A percentile compares a stretch with the other conserved stretches of the same genome.
phyloP scores from a whole-genome alignment of 108 stramenopile genomes.

The Skeletonema grethae region DNA sequence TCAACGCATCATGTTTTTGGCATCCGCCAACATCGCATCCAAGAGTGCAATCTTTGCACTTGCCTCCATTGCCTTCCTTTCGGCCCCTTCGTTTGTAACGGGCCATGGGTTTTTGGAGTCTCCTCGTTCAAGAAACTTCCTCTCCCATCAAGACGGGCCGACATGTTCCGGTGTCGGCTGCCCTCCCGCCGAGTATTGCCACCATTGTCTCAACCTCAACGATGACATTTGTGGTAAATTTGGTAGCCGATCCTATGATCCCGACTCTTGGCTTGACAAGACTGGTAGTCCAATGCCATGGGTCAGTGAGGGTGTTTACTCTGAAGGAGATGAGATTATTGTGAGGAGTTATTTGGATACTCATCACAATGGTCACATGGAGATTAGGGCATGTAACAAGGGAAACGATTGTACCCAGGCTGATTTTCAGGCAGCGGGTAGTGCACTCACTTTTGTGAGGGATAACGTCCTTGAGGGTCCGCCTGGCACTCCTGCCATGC shows the following conservation, averaged over 20 bases:
- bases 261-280: constrained; percentile 17
- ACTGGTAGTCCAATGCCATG: constrained; percentile 30
- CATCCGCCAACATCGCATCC: neutral
- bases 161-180: constrained; percentile 18
- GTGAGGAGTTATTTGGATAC: constrained; percentile 15
- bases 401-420: constrained; percentile 11
- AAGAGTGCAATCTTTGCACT: constrained; percentile 10
- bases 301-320: constrained; percentile 20
- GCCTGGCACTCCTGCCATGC: constrained; percentile 21
- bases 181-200: constrained; percentile 39
- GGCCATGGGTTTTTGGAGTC: constrained; percentile 18
- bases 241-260: neutral
- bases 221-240: constrained; percentile 19
- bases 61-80: constrained; percentile 1
- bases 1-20: neutral
- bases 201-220: constrained; percentile 42
- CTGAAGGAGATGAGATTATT: constrained; percentile 24
- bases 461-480: constrained; percentile 25
- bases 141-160: constrained; percentile 1
- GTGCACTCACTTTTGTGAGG: constrained; percentile 40
- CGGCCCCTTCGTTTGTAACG: neutral
- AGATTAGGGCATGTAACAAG: constrained; percentile 20
- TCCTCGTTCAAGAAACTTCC: constrained; percentile 18
- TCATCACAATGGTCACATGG: constrained; percentile 45
- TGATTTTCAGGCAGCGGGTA: constrained; percentile 27